Base-by-base conservation (phyloP, 2,329 filamentous ascomycete species). In the Penicillium sp. region DNA sequence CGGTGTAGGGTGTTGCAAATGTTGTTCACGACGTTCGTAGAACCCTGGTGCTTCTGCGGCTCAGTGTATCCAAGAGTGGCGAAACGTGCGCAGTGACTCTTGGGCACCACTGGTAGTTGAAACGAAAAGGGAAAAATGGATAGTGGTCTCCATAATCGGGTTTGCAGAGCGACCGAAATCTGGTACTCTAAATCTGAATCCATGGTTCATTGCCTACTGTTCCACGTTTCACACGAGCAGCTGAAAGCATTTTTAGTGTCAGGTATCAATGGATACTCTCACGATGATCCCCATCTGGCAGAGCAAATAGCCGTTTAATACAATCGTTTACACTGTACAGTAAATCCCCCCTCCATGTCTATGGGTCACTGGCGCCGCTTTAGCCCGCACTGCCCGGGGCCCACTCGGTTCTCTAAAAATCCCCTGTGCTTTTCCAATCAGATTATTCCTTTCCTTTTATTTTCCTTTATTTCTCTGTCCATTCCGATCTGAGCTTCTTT, bases 321-420 rank as follows among this genome's bases (percentile, higher is more conserved):
- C 19, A 19, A 18, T 28, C 31, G 31, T 33, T 31, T 40, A 45
- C 34, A 39, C 19, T 27, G 22, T 46, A 46, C 22, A 52, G 39
- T 40, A 52, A 35, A 52, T 55, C 58, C 65, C 64, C 63, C 62
- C 55, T 67, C 66, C 65, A 68, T 63, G 61, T 64, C 65, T 59
- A 68, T 62, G 66, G 66, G 66, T 66, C 62, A 56, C 55, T 64
- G 64, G 61, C 60, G 62, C 53, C 54, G 53, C 56, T 60, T 56
- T 58, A 56, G 56, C 54, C 55, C 55, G 56, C 55, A 34, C 51
- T 56, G 56, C 53, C 52, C 56, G 53, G 53, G 50, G 49, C 43
- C 58, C 57, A 58, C 55, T 46, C 45, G 51, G 51, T 55, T 56
- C 52, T 49, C 55, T 50, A 52, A 56, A 60, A 58, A 55, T 54